These are phyloP conservation scores for Inga laurina DNA, from an alignment of 306 rosid species.

Conservation along the genomic window DNA sequence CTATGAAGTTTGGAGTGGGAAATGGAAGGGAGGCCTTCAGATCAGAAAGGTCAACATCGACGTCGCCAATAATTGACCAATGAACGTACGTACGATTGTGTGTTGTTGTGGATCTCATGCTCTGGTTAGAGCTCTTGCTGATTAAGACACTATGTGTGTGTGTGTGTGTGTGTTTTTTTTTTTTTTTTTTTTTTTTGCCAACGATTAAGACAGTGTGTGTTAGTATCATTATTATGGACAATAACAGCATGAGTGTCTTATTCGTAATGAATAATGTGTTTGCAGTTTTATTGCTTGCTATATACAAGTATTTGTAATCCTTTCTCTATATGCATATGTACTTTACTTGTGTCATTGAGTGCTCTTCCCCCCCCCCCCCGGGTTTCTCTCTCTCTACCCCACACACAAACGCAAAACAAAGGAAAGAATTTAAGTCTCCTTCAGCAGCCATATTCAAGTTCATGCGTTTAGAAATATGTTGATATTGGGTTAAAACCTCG, in stretches of 20 bases:
- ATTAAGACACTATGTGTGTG: too few relatives aligned
- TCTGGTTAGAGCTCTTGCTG: too few relatives aligned
- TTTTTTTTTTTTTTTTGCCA: too few relatives aligned
- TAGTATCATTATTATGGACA: not conserved
- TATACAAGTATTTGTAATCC: not conserved
- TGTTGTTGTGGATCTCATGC: too few relatives aligned
- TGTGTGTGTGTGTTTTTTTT: too few relatives aligned
- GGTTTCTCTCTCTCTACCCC: not conserved
- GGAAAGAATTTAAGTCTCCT: not conserved
- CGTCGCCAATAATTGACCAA: not conserved
- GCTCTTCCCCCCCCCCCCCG: not conserved
- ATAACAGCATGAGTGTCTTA: not conserved
- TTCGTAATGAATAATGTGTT: not conserved
- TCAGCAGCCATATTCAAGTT: too few relatives aligned
- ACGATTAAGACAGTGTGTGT: too few relatives aligned
- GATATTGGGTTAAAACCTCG: too few relatives aligned
- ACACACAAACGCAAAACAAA: not conserved
- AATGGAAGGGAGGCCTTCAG: slow-evolving; percentile 82
- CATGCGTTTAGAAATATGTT: too few relatives aligned
- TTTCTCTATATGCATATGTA: not conserved
- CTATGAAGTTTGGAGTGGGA: slow-evolving; percentile 90
- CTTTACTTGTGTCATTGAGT: too few relatives aligned
- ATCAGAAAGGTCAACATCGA: not conserved
- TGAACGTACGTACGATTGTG: too few relatives aligned
- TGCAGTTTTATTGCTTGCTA: not conserved